Evolutionary conservation across 2,329 filamentous ascomycete species (phyloP).

Genomic region (Dichotomopilus funicola): DNA sequence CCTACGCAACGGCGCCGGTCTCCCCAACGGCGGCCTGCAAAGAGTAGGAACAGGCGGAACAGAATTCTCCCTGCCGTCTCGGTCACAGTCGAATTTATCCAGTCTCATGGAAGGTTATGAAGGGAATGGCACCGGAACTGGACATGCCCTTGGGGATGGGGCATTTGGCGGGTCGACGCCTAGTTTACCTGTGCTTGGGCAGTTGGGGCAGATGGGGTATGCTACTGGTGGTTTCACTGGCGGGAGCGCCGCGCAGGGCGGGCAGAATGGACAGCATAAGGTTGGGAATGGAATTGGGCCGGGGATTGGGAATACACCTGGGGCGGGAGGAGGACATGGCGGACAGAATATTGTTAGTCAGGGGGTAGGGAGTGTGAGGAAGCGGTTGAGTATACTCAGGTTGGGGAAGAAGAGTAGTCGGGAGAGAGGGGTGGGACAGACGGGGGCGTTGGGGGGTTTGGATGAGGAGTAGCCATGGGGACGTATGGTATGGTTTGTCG

Average conservation of each 20-base stretch:
- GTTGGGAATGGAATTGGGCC: not conserved
- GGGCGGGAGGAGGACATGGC: not conserved
- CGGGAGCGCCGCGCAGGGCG: too few species aligned
- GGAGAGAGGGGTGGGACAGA: slow-evolving; percentile 17
- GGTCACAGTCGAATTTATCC: not conserved
- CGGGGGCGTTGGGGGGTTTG: slow-evolving; percentile 28
- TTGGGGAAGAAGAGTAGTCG: slow-evolving; percentile 64
- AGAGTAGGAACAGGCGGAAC: not conserved
- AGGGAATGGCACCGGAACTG: not conserved
- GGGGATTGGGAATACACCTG: not conserved
- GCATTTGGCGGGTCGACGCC: too few species aligned
- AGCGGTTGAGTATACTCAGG: slow-evolving; percentile 71
- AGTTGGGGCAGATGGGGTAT: not conserved
- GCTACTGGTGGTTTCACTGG: not conserved
- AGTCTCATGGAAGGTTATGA: not conserved
- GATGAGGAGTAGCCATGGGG: slow-evolving; percentile 51
- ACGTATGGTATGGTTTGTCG: too few species aligned
- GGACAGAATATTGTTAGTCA: not conserved
- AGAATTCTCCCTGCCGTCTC: not conserved
- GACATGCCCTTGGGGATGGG: slow-evolving; percentile 12
- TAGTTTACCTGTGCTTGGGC: not conserved
- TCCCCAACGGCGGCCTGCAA: not conserved
- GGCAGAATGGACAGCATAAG: not conserved
- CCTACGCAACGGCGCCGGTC: not conserved
- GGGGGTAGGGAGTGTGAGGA: slow-evolving; percentile 58